Conservation (phyloP, 2,329 filamentous ascomycete species). For the Plectosphaerella cucumerina region DNA sequence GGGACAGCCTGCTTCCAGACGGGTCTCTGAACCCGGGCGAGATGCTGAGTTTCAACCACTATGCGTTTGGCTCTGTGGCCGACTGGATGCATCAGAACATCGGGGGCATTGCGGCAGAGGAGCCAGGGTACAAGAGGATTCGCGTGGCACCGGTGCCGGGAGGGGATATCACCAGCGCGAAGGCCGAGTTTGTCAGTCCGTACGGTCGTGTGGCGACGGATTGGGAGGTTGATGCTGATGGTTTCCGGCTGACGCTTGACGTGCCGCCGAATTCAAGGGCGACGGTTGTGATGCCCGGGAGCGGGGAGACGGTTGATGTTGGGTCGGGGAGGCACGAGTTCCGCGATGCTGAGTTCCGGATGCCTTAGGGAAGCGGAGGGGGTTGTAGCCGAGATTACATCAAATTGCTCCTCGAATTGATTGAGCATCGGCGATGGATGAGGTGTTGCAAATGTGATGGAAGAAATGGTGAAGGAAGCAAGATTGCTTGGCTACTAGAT, state of each 20-base stretch:
- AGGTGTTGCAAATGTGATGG: too few species aligned
- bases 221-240: slow-evolving; percentile 19
- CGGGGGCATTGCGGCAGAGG: slow-evolving; percentile 32
- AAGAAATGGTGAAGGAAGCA: too few species aligned
- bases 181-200: slow-evolving; percentile 22
- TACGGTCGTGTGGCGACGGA: slow-evolving; percentile 23
- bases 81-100: slow-evolving; percentile 41
- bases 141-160: slow-evolving; percentile 29
- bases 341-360: background rate
- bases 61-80: slow-evolving; percentile 42
- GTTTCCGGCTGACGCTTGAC: background rate
- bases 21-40: slow-evolving; percentile 37
- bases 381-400: too few species aligned
- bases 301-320: background rate
- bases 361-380: too few species aligned
- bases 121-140: slow-evolving; percentile 35
- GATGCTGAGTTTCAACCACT: slow-evolving; percentile 49
- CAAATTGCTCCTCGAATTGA: too few species aligned
- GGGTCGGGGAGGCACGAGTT: slow-evolving; percentile 3
- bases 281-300: background rate
- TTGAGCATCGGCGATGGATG: too few species aligned
- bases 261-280: slow-evolving; percentile 2
- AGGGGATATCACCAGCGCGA: slow-evolving; percentile 27
- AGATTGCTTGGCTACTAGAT: too few species aligned
- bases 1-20: slow-evolving; percentile 41